Evolutionary conservation across 2,329 filamentous ascomycete genomes (phyloP), one percentile per base, ranked within the genome.

Genomic region (Penicillium aurantiogriseum): DNA sequence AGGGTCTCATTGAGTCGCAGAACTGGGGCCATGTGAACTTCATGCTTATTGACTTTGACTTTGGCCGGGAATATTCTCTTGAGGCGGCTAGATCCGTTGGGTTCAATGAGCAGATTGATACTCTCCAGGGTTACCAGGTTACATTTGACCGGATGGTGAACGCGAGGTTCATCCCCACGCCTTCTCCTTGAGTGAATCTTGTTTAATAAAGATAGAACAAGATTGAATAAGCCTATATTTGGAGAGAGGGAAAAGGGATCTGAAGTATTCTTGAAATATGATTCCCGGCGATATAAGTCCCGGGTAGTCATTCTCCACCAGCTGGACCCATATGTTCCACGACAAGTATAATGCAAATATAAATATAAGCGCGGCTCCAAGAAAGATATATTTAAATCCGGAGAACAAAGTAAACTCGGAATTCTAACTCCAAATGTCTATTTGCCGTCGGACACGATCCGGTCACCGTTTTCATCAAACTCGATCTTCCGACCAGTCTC

Each of bases 401-500:
- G 27, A 29, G 27, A 29, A 29, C 2, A 29, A 29, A 8, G 27
- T 29, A 29, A 10, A 29, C 13, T 13, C 5, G 6, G 33, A 2
- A 35, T 35, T 35, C 4, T 17, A 35, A 35, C 17, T 7, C 3
- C 33, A 35, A 17, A 17, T 17, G 15, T 35, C 15, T 35, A 35
- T 35, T 35, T 35, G 15, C 33, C 33, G 33, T 29, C 8, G 27
- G 33, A 8, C 13, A 35, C 15, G 13, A 35, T 35, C 15, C 15
- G 15, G 15, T 35, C 33, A 35, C 33, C 33, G 7, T 35, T 35
- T 8, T 57, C 54, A 27, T 85, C 80, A 64, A 87, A 60, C 38
- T 56, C 52, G 56, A 58, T 62, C 54, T 60, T 56, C 52, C 54
- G 44, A 7, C 55, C 53, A 19, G 54, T 55, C 21, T 58, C 50